These are phyloP conservation scores for Zygosaccharomyces rouxii DNA, from an alignment of 805 yeast species.

Conservation along the genomic window DNA sequence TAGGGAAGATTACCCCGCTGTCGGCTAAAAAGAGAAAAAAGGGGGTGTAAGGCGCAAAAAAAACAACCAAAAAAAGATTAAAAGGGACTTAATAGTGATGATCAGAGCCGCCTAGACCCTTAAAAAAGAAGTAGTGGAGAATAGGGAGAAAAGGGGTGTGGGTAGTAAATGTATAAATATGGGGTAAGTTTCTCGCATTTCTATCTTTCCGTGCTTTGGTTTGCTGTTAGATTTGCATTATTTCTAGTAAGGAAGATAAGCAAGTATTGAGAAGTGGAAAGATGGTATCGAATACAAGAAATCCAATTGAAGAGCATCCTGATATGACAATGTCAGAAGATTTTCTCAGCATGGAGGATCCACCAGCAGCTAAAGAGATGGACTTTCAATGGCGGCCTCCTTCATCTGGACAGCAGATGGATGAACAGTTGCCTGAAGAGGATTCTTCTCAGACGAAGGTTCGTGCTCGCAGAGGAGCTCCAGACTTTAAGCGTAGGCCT, in stretches of 20 bases:
- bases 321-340: slow-evolving; percentile 14
- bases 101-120: neutral
- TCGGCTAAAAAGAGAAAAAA: neutral
- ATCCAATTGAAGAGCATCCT: slow-evolving; percentile 3
- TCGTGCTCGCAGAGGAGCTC: neutral
- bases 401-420: slow-evolving; percentile 6
- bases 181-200: neutral
- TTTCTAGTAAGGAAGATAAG: neutral
- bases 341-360: slow-evolving; percentile 21
- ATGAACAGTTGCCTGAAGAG: slow-evolving; percentile 1
- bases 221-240: neutral
- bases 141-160: neutral
- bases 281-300: slow-evolving; percentile 4
- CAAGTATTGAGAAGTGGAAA: neutral
- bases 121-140: neutral
- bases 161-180: slow-evolving; percentile 1
- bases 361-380: slow-evolving; percentile 23
- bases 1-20: neutral
- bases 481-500: slow-evolving; percentile 20
- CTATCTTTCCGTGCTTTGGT: neutral
- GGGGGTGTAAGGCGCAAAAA: neutral
- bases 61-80: neutral
- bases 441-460: slow-evolving; percentile 4
- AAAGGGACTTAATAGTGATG: neutral
- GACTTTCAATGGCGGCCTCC: slow-evolving; percentile 4